Evolutionary conservation across 176 grass and related monocot species (phyloP).

Genomic region (Saccharum officinarum): DNA sequence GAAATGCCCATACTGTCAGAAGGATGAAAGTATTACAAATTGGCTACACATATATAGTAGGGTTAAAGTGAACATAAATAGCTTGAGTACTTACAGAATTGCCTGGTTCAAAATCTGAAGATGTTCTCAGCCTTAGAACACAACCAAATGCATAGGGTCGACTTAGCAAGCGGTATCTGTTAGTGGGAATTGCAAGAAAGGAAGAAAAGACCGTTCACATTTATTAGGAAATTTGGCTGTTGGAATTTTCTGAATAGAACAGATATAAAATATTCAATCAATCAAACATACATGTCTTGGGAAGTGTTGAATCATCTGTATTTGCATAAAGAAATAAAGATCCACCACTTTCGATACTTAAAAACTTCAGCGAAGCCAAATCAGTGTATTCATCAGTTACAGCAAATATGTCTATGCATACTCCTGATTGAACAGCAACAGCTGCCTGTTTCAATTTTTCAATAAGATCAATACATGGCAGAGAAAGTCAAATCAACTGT

Average conservation of each 20-base stretch:
- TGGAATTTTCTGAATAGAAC: conserved; percentile 24
- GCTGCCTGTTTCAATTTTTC: conserved; percentile 71
- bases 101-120: conserved; percentile 80
- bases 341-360: conserved; percentile 96
- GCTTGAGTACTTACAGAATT: conserved; percentile 68
- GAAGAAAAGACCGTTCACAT: conserved; percentile 12
- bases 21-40: conserved; percentile 23
- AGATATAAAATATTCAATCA: not conserved
- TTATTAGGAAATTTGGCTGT: not conserved
- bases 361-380: conserved; percentile 95
- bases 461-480: conserved; percentile 15
- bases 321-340: conserved; percentile 89
- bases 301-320: conserved; percentile 91
- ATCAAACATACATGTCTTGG: conserved; percentile 84
- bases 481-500: not conserved
- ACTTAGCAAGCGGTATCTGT: conserved; percentile 91
- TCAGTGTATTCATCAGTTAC: conserved; percentile 96
- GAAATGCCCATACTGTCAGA: conserved; percentile 93
- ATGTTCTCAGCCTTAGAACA: conserved; percentile 93
- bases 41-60: conserved; percentile 1
- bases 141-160: conserved; percentile 99
- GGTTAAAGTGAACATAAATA: conserved; percentile 24
- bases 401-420: conserved; percentile 94
- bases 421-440: conserved; percentile 94
- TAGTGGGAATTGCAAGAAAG: conserved; percentile 1